Base-by-base conservation (phyloP, 441 rosid genomes). In the Pelargonium fulgidum region DNA sequence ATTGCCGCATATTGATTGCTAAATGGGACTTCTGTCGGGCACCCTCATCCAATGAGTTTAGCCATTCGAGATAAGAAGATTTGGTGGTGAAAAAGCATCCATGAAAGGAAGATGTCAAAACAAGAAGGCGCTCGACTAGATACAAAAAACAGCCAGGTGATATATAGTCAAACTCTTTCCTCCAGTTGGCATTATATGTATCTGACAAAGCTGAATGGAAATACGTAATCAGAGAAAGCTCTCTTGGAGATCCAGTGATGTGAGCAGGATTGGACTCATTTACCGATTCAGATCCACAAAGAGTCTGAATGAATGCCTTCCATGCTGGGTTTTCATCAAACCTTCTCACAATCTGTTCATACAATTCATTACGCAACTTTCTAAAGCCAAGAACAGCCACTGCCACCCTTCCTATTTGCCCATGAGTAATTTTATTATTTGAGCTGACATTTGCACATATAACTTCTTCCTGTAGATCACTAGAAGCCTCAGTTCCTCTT, bases 121-220 rank as follows among this genome's bases (percentile, higher is more conserved):
- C 41, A 59, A 82, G 64, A 17, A 65, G 75, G 14, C 82, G 80
- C 67, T 85, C 86, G 2, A 81, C 16, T 16, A 85, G 79, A 77
- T 82, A 85, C 52, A 81, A 10, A 70, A 85, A 81, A 71, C 87
- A 80, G 9, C 16, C 54, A 1, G 84, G 87, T 17, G 82, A 76
- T 42, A 83, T 77, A 33, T 76, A 85, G 68, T 80, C 81, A 10
- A 44, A 0, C 19, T 8, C 58, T 2, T 0, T 70, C 33, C 74
- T 74, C 87, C 87, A 83, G 65, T 81, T 76, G 39, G 50, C 81
- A 4, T 11, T 47, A 44, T 66, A 85, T 5, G 83, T 58, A 65
- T 83, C 82, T 41, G 0, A 11, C 4, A 85, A 44, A 33, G 84
- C 87, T 73, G 26, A 52, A 33, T 73, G 74, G 24, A 84, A 65